These are phyloP conservation scores for Fusarium bactridioides DNA, from an alignment of 2,329 filamentous ascomycete species.

Conservation along the genomic window DNA sequence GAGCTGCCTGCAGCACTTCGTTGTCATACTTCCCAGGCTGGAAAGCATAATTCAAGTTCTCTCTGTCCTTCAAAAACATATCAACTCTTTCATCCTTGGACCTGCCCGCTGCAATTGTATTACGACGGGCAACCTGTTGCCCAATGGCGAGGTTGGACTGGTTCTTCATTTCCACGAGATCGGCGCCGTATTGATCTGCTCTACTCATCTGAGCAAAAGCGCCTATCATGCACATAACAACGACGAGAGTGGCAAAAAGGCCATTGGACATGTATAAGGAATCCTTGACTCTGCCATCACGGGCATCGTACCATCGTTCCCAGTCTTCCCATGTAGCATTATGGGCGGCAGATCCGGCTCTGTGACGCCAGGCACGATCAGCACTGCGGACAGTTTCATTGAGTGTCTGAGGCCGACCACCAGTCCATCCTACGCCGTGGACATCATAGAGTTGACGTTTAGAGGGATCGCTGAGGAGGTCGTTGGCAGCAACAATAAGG, in stretches of 20 bases:
- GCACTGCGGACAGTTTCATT: slow-evolving; percentile 47
- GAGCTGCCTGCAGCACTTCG: slow-evolving; percentile 12
- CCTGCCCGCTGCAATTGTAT: slow-evolving; percentile 60
- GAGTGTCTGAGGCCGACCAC: slow-evolving; percentile 62
- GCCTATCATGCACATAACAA: slow-evolving; percentile 73
- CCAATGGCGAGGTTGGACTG: slow-evolving; percentile 72
- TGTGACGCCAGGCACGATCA: slow-evolving; percentile 59
- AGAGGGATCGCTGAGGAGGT: slow-evolving; percentile 81
- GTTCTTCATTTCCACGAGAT: slow-evolving; percentile 71
- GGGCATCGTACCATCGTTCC: slow-evolving; percentile 77
- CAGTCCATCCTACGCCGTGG: slow-evolving; percentile 82
- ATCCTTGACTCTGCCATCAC: slow-evolving; percentile 55
- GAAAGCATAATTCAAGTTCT: slow-evolving; percentile 53
- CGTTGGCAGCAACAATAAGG: slow-evolving; percentile 85
- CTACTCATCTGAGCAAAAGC: slow-evolving; percentile 76
- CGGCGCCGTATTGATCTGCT: slow-evolving; percentile 68
- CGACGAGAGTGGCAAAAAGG: slow-evolving; percentile 74
- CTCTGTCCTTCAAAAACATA: slow-evolving; percentile 77
- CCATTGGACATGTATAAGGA: slow-evolving; percentile 79
- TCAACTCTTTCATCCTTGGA: slow-evolving; percentile 74
- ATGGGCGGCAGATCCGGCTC: slow-evolving; percentile 57
- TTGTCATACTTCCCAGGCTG: slow-evolving; percentile 44
- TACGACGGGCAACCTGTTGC: slow-evolving; percentile 63
- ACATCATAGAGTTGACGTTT: slow-evolving; percentile 85
- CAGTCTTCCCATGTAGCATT: slow-evolving; percentile 99